phyloP scores from a whole-genome alignment of 139 green algal genomes.

The Eudorina sp. region DNA sequence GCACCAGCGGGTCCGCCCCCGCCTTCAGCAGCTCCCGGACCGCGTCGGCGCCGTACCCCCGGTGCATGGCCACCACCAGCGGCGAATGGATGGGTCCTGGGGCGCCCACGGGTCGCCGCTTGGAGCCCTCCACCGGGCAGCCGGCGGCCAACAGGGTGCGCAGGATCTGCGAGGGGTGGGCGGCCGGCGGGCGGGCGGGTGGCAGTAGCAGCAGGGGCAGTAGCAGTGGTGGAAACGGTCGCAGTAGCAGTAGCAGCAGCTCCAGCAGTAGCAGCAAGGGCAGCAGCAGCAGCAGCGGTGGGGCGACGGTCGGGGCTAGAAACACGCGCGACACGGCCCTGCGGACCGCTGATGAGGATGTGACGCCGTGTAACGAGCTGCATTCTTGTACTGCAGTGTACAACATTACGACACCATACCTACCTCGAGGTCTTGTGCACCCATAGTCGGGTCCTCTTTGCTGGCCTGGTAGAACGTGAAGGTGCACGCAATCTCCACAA shows the following conservation, averaged over 20 bases:
- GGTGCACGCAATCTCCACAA: background rate
- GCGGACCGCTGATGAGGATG: too few species aligned
- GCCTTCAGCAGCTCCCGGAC: constrained; percentile 6
- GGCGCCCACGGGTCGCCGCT: background rate
- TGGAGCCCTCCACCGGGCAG: background rate
- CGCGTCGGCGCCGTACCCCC: constrained; percentile 14
- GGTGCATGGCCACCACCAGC: background rate
- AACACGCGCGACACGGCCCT: too few species aligned
- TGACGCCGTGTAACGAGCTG: too few species aligned
- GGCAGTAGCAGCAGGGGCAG: too few species aligned
- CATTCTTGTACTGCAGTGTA: too few species aligned
- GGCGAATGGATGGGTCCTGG: background rate
- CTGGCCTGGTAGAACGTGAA: background rate
- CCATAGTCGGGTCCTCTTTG: background rate
- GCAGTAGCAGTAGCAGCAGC: too few species aligned
- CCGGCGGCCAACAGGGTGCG: background rate
- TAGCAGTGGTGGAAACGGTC: too few species aligned
- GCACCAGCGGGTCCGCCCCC: background rate
- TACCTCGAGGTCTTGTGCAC: background rate
- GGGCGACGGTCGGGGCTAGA: too few species aligned
- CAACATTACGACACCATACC: too few species aligned
- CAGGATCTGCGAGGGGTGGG: constrained; percentile 4
- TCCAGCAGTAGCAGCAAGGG: too few species aligned
- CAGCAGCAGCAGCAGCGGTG: too few species aligned
- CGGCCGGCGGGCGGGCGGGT: background rate